Base-by-base conservation (phyloP, 768 basidiomycete genomes). In the Leccinum longicurvipes region DNA sequence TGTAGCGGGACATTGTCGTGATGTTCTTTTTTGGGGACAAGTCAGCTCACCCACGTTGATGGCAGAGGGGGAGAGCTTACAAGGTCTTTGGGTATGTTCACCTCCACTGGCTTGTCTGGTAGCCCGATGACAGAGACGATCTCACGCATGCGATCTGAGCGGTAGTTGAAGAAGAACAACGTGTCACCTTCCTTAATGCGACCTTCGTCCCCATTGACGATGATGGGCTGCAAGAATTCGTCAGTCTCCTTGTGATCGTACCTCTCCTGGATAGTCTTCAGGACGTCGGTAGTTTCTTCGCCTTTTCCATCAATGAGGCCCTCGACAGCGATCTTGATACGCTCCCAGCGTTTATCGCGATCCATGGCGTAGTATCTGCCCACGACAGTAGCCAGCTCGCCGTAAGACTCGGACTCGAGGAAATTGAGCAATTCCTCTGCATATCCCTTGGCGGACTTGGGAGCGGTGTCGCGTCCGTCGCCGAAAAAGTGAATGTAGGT, bases 301-400 rank as follows among this genome's bases (percentile, higher is more conserved):
- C 83, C 83, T 56, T 74, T 76, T 7, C 93, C 93, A 39, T 82
- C 78, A 6, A 93, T 81, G 44, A 98, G 80, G 3, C 86, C 91
- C 36, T 96, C 93, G 1, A 95, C 79, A 4, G 94, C 94, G 58
- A 92, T 78, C 79, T 93, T 92, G 68, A 98, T 72, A 32, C 94
- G 81, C 70, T 98, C 94, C 94, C 94, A 98, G 47, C 94, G 85
- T 79, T 95, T 95, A 72, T 96, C 93, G 36, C 93, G 85, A 74
- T 96, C 94, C 93, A 96, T 96, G 29, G 93, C 94, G 62, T 95
- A 98, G 79, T 98, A 98, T 51, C 95, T 75, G 6, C 93, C 94
- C 41, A 94, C 76, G 49, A 96, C 79, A 7, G 93, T 94, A 6
- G 91, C 86, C 47, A 98, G 75, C 68, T 90, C 81, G 29, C 93